A percentile compares a stretch with the other conserved stretches of the same genome.
These are phyloP conservation scores for Sambucus nigra DNA, from an alignment of 129 eudicot genomes.

Conservation along the genomic window DNA sequence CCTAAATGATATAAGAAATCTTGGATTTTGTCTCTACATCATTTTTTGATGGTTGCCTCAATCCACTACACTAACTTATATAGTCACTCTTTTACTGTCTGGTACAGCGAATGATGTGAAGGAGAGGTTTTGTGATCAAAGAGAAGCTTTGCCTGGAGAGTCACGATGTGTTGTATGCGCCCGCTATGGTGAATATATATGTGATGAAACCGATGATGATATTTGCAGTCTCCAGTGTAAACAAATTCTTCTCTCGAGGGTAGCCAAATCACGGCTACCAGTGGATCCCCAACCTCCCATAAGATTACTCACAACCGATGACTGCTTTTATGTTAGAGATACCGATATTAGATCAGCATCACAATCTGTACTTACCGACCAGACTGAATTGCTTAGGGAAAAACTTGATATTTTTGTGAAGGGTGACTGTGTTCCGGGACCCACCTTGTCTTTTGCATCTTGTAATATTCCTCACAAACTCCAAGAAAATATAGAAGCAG, in stretches of 20 bases:
- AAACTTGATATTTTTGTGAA: conserved; percentile 67
- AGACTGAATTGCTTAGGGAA: conserved; percentile 36
- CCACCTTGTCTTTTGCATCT: conserved; percentile 54
- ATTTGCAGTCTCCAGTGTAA: conserved; percentile 93
- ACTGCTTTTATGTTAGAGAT: conserved; percentile 73
- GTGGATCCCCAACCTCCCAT: conserved; percentile 23
- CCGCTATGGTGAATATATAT: conserved; percentile 94
- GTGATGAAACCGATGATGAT: conserved; percentile 97
- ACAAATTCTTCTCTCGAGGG: conserved; percentile 31
- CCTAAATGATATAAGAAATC: neutral
- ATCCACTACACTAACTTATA: neutral
- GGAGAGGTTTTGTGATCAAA: conserved; percentile 71
- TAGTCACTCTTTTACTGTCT: conserved; percentile 12
- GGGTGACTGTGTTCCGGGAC: conserved; percentile 50
- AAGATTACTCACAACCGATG: conserved; percentile 63
- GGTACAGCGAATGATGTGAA: conserved; percentile 64
- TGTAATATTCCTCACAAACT: conserved; percentile 72
- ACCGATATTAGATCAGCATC: conserved; percentile 19
- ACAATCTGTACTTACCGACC: conserved; percentile 17
- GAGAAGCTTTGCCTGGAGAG: conserved; percentile 92
- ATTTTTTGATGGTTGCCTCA: neutral
- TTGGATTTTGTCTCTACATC: neutral
- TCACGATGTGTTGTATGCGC: conserved; percentile 72
- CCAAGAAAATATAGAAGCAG: conserved; percentile 56
- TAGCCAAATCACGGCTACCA: conserved; percentile 33